These are phyloP conservation scores for Lipomyces japonicus DNA, from an alignment of 805 yeast genomes.

Conservation along the genomic window DNA sequence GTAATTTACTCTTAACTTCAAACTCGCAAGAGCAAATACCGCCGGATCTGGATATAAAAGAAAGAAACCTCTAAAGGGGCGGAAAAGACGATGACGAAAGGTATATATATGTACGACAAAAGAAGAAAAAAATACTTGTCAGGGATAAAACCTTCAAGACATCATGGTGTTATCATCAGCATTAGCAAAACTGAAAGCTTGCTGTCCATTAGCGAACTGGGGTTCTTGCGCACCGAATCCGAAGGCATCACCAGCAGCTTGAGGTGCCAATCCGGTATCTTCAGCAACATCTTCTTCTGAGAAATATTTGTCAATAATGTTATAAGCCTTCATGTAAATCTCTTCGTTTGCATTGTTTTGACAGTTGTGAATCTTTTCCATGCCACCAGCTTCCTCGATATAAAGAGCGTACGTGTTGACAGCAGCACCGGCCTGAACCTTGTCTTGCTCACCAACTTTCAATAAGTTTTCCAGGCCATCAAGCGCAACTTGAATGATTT, in stretches of 20 bases:
- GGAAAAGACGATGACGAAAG: too few relatives aligned
- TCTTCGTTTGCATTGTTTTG: slow-evolving; percentile 89
- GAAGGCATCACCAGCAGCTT: slow-evolving; percentile 79
- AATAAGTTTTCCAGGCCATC: slow-evolving; percentile 93
- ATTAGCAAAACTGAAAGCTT: slow-evolving; percentile 47
- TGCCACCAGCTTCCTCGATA: slow-evolving; percentile 98
- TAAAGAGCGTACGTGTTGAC: slow-evolving; percentile 83
- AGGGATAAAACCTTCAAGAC: slow-evolving; percentile 2
- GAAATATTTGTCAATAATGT: slow-evolving; percentile 87
- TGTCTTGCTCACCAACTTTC: slow-evolving; percentile 90
- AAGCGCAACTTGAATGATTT: slow-evolving; percentile 88
- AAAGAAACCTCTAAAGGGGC: too few relatives aligned
- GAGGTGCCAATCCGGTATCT: slow-evolving; percentile 57
- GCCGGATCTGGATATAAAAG: background rate
- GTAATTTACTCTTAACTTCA: background rate
- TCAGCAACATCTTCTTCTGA: slow-evolving; percentile 73
- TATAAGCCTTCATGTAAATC: slow-evolving; percentile 86
- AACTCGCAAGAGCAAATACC: background rate
- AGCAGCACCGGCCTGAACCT: slow-evolving; percentile 63
- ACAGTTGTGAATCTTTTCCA: slow-evolving; percentile 91
- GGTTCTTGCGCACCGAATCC: slow-evolving; percentile 70
- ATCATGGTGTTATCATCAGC: slow-evolving; percentile 15
- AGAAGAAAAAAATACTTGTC: too few relatives aligned
- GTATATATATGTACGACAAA: too few relatives aligned
- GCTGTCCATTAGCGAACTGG: slow-evolving; percentile 34